Base-by-base conservation (phyloP, 495 filamentous ascomycete species). In the Talaromyces stipitatus region DNA sequence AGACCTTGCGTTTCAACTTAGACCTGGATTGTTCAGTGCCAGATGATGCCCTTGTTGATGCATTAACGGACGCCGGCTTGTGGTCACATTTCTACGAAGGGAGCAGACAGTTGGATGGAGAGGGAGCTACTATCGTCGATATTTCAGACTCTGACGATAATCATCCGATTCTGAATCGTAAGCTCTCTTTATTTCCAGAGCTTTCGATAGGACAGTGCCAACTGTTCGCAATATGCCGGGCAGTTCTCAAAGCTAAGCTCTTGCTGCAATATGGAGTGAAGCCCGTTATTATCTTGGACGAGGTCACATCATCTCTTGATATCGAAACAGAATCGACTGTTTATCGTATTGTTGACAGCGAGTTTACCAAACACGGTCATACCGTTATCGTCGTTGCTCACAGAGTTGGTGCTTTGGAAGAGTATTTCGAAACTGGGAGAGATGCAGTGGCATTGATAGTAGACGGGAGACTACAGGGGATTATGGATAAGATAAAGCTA, bases 1-100 rank as follows among this genome's bases (percentile, higher is more conserved):
- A 72, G 1, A 73, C 73, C 0, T 59, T 81, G 2, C 62, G 72
- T 0, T 54, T 75, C 23, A 82, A 84, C 54, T 58, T 80, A 1
- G 74, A 81, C 61, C 76, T 76, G 0, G 61, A 65, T 23, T 26
- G 38, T 8, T 14, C 55, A 6, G 47, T 67, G 22, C 57, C 69
- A 0, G 64, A 69, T 2, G 55, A 58, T 1, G 69, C 69, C 7
- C 69, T 77, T 54, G 53, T 56, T 4, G 58, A 65, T 14, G 75
- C 71, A 1, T 69, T 83, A 2, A 61, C 70, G 12, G 62, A 63
- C 2, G 71, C 80, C 11, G 58, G 60, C 1, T 63, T 81, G 18
- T 75, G 70, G 71, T 38, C 62, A 0, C 26, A 73, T 27, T 59
- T 80, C 20, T 14, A 54, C 0, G 62, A 66, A 8, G 61, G 66